Conservation (phyloP, 176 grass and related monocot genomes). For the Rhipidocladum racemiflorum region DNA sequence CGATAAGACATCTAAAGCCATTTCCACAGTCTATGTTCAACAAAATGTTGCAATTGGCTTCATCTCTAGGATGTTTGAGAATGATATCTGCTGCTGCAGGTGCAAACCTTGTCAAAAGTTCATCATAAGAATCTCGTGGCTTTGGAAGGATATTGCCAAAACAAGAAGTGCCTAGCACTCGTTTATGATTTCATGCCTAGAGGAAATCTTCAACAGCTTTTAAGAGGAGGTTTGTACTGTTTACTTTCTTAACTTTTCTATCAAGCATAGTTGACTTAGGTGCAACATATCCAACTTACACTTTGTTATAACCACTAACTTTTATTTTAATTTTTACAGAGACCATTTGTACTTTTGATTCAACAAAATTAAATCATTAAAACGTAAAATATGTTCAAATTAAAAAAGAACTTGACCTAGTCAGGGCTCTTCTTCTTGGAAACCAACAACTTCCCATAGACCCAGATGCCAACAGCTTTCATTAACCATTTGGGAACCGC, state of each 20-base stretch:
- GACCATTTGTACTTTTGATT: background rate
- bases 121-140: constrained; percentile 50
- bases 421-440: background rate
- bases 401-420: background rate
- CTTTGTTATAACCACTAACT: background rate
- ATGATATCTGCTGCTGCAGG: background rate
- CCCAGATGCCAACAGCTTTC: background rate
- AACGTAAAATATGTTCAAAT: background rate
- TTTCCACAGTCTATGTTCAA: background rate
- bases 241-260: background rate
- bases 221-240: constrained; percentile 30
- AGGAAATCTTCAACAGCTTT: constrained; percentile 45
- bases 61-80: background rate
- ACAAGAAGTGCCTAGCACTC: constrained; percentile 41
- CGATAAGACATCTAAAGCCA: background rate
- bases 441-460: background rate
- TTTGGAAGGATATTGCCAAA: constrained; percentile 48
- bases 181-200: constrained; percentile 46
- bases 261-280: background rate
- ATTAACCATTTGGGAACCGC: background rate
- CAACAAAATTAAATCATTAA: background rate
- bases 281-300: background rate
- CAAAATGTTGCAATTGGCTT: background rate
- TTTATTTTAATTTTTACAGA: background rate
- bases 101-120: constrained; percentile 28